A percentile compares a stretch with the other conserved stretches of the same genome.
These are phyloP conservation scores for Halteria grandinella DNA, from an alignment of 73 alveolate genomes.

Conservation along the genomic window DNA sequence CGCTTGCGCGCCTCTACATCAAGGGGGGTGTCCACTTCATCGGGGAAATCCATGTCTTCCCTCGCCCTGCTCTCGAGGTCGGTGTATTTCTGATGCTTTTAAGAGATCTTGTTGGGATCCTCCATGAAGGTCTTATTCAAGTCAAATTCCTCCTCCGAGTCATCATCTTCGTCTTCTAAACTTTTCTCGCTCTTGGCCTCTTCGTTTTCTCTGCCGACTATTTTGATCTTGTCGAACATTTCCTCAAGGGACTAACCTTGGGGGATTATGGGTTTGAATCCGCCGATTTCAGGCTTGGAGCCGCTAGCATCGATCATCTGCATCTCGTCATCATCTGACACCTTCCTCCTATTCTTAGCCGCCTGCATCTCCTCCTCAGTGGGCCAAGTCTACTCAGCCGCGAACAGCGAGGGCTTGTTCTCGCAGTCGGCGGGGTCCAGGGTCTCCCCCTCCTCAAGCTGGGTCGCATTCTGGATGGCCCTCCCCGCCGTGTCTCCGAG, in stretches of 20 bases:
- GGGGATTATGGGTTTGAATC: too few species aligned
- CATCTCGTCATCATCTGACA: slow-evolving; percentile 28
- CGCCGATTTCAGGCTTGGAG: not conserved
- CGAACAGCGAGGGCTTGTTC: slow-evolving; percentile 39
- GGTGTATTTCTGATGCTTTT: slow-evolving; percentile 80
- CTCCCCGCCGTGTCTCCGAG: slow-evolving; percentile 51
- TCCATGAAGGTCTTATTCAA: slow-evolving; percentile 77
- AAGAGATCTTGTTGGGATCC: slow-evolving; percentile 78
- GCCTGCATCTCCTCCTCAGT: slow-evolving; percentile 51
- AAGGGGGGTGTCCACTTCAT: slow-evolving; percentile 94
- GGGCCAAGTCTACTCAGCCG: slow-evolving; percentile 69
- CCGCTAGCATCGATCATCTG: slow-evolving; percentile 6
- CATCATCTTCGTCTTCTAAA: slow-evolving; percentile 84
- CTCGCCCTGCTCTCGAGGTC: slow-evolving; percentile 83
- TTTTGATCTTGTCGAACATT: slow-evolving; percentile 63
- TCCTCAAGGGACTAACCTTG: slow-evolving; percentile 37
- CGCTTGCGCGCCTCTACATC: slow-evolving; percentile 86
- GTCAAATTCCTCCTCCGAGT: slow-evolving; percentile 83
- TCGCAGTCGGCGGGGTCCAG: slow-evolving; percentile 21
- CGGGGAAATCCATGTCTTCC: slow-evolving; percentile 96
- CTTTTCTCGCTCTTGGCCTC: slow-evolving; percentile 50
- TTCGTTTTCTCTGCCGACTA: slow-evolving; percentile 66
- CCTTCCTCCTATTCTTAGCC: not conserved
- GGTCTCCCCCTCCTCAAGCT: not conserved
- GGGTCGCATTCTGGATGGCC: not conserved